Evolutionary conservation across 2,329 filamentous ascomycete genomes (phyloP).

Genomic region (Fusarium ramigenum): DNA sequence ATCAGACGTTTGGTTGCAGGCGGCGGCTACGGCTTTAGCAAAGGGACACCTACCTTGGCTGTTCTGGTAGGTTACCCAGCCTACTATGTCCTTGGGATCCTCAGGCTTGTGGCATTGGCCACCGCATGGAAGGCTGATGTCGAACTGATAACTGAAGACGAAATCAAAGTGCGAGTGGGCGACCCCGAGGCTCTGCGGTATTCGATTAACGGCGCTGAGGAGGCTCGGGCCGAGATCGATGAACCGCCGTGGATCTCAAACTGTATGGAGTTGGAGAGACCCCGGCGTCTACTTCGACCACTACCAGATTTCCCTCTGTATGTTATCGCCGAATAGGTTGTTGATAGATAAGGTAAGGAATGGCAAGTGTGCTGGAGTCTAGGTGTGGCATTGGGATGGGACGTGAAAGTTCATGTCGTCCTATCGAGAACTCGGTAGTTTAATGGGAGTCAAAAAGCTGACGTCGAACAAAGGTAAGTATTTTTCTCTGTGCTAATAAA

Average conservation of each 20-base stretch:
- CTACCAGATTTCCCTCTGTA: background rate
- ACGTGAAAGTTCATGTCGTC: background rate
- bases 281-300: background rate
- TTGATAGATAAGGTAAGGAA: too few species aligned
- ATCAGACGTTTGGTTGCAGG: background rate
- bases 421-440: background rate
- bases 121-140: background rate
- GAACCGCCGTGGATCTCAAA: constrained; percentile 2
- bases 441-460: background rate
- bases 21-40: background rate
- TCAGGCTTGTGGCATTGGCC: constrained; percentile 21
- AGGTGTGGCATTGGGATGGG: background rate
- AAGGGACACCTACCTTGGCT: background rate
- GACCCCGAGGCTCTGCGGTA: background rate
- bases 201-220: background rate
- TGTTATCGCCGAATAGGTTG: background rate
- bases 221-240: background rate
- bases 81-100: constrained; percentile 1
- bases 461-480: background rate
- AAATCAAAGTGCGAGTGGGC: background rate
- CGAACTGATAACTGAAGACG: background rate
- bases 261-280: background rate
- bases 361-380: background rate
- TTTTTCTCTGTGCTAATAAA: background rate
- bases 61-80: background rate